Evolutionary conservation across 345 rosid species (phyloP).

Genomic region (Eucalyptus globulus): DNA sequence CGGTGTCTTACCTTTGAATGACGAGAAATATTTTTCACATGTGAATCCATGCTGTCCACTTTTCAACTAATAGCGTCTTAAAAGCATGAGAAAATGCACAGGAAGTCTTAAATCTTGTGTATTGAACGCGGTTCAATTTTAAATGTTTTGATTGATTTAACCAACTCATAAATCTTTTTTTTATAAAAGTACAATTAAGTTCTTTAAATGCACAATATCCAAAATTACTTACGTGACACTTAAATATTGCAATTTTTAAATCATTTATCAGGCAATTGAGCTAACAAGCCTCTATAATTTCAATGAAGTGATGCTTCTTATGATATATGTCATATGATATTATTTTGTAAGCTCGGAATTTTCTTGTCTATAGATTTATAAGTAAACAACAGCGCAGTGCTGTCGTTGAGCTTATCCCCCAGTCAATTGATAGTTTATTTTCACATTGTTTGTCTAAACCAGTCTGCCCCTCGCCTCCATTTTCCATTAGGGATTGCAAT

Average conservation of each 20-base stretch:
- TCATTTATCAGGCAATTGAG: background rate
- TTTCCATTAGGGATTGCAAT: background rate
- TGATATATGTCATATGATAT: fast-evolving
- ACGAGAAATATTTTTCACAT: background rate
- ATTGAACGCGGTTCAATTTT: background rate
- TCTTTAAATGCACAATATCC: background rate
- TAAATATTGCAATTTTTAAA: background rate
- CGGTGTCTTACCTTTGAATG: background rate
- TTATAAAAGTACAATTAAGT: background rate
- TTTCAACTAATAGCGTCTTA: background rate
- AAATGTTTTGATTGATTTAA: background rate
- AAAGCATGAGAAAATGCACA: background rate
- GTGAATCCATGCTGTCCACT: background rate
- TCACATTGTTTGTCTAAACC: background rate
- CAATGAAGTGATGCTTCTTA: background rate
- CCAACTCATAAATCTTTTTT: background rate
- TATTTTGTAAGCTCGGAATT: background rate
- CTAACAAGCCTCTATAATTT: background rate
- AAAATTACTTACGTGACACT: background rate
- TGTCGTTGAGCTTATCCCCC: background rate
- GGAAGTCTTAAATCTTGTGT: background rate
- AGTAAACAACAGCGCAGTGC: background rate
- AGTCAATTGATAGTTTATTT: background rate
- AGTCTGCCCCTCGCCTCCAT: background rate
- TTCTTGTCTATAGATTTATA: background rate